These are phyloP conservation scores for Penicillium sp. DNA, from an alignment of 2,329 filamentous ascomycete species.

Conservation along the genomic window DNA sequence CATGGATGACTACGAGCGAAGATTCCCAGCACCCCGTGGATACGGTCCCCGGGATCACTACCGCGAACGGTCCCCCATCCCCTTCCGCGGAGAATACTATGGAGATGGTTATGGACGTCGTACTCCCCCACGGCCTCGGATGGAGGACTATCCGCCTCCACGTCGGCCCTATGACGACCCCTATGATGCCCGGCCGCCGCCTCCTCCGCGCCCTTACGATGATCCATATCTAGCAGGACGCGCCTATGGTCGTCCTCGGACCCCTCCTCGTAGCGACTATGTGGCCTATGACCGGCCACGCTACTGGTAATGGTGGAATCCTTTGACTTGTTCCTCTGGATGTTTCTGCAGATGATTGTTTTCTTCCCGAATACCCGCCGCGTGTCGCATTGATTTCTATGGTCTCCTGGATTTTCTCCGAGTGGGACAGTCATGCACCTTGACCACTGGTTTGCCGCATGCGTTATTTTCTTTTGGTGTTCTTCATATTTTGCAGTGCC, in stretches of 20 bases:
- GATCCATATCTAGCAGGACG: conserved; percentile 55
- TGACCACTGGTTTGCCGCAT: too few relatives aligned
- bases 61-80: conserved; percentile 75
- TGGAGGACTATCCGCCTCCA: conserved; percentile 67
- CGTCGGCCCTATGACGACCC: conserved; percentile 56
- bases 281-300: conserved; percentile 40
- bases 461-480: too few relatives aligned
- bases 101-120: conserved; percentile 70
- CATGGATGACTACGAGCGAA: conserved; percentile 75
- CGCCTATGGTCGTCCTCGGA: conserved; percentile 48
- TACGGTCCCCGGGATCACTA: conserved; percentile 84
- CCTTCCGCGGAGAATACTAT: conserved; percentile 72
- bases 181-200: conserved; percentile 50
- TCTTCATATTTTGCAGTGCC: too few relatives aligned
- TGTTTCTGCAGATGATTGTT: conserved; percentile 10
- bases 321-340: conserved; percentile 15
- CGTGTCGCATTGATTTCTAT: conserved; percentile 21
- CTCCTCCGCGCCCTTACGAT: conserved; percentile 51
- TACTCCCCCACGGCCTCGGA: conserved; percentile 69
- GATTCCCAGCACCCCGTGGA: conserved; percentile 68
- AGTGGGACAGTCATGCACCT: conserved; percentile 2
- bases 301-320: conserved; percentile 38
- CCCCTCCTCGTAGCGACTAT: conserved; percentile 39
- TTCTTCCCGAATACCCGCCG: conserved; percentile 19
- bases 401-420: conserved; percentile 14